A percentile compares a stretch with the other conserved stretches of the same genome.
phyloP scores from a whole-genome alignment of 371 early-diverging fungal species.

The Rhizopus sp. region DNA sequence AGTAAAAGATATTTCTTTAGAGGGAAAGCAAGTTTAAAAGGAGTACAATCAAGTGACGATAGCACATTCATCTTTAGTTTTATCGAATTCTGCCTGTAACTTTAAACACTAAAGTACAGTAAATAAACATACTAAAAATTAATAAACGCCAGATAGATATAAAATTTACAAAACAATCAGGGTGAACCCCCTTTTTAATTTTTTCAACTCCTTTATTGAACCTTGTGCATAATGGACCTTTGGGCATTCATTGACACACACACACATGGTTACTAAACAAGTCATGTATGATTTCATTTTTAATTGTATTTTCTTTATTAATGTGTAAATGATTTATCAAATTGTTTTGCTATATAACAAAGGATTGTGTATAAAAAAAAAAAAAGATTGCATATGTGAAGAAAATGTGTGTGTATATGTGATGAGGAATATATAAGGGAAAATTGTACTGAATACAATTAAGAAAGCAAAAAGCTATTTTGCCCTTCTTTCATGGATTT shows the following conservation, averaged over 20 bases:
- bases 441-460: slow-evolving; percentile 5
- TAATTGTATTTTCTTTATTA: no score
- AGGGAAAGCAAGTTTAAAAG: no score
- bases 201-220: background rate
- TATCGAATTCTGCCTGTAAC: no score
- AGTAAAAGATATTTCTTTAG: no score
- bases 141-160: no score
- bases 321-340: background rate
- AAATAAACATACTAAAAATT: no score
- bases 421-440: background rate
- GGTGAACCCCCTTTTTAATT: background rate
- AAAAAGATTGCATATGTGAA: background rate
- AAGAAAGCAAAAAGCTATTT: slow-evolving; percentile 82
- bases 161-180: background rate
- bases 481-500: slow-evolving; percentile 88
- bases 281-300: no score
- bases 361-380: background rate
- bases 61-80: no score
- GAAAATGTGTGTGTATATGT: background rate
- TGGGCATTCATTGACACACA: no score
- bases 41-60: no score
- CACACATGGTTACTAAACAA: no score
- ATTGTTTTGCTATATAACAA: background rate
- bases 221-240: background rate
- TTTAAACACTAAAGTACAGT: no score